Base-by-base conservation (phyloP, 345 rosid genomes). In the Sonneratia alba region DNA sequence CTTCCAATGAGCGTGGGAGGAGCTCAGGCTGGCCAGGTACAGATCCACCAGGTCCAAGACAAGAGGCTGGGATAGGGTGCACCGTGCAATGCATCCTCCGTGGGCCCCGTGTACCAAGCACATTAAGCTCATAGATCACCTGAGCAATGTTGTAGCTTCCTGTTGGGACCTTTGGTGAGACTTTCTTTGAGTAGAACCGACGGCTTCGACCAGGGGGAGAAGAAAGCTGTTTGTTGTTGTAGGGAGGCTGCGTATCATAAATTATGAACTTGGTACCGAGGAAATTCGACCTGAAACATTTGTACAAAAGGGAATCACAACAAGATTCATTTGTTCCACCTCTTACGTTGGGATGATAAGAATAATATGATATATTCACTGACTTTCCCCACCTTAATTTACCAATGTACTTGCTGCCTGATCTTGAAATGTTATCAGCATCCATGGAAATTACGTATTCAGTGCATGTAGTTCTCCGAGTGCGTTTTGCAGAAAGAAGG, bases 391-490 rank as follows among this genome's bases (percentile, higher is more conserved):
- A 93, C 98, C 97, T 91, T 62, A 93, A 79, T 73, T 93, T 93
- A 74, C 98, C 98, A 69, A 91, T 89, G 75, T 91, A 91, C 43
- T 91, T 87, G 79, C 83, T 86, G 80, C 91, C 91, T 73, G 98
- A 91, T 81, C 94, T 87, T 3, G 98, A 91, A 74, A 91, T 87
- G 66, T 84, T 91, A 73, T 88, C 97, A 0, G 92, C 92, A 68
- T 91, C 89, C 90, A 91, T 89, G 43, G 98, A 91, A 83, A 93
- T 85, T 34, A 93, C 91, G 68, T 93, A 93, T 84, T 93, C 98
- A 0, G 98, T 91, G 89, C 89, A 83, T 12, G 97, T 88, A 68
- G 94, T 91, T 86, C 96, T 87, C 79, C 96, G 75, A 36, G 90
- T 91, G 37, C 94, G 87, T 81, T 93, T 93, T 0, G 97, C 97